A percentile compares a stretch with the other conserved stretches of the same genome.
Evolutionary conservation across 73 alveolate species (phyloP).

Genomic region (Stentor roeselii): DNA sequence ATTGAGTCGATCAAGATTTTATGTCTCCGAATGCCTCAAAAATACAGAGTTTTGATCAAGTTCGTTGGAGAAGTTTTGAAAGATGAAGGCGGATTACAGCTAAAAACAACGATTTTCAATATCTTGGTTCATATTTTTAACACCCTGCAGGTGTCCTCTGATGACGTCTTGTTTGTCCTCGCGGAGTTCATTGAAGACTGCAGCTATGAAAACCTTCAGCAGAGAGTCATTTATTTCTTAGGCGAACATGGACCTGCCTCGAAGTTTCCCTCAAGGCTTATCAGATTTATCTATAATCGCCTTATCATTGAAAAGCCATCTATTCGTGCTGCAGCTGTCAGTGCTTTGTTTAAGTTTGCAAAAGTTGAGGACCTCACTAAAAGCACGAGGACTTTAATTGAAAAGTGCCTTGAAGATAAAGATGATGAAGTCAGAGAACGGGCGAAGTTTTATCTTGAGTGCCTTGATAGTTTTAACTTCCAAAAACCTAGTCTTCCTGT

Average conservation of each 20-base stretch:
- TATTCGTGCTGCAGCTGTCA: slow-evolving; percentile 88
- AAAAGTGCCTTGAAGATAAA: slow-evolving; percentile 74
- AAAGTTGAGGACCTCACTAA: slow-evolving; percentile 64
- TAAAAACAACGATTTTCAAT: slow-evolving; percentile 71
- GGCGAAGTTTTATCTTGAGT: slow-evolving; percentile 63
- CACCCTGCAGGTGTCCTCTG: slow-evolving; percentile 50
- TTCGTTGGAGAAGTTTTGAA: slow-evolving; percentile 75
- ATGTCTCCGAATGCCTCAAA: slow-evolving; percentile 61
- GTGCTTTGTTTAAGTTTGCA: slow-evolving; percentile 84
- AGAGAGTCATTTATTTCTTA: slow-evolving; percentile 69
- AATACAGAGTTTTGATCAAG: slow-evolving; percentile 60
- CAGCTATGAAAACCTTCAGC: slow-evolving; percentile 68
- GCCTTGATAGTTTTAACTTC: slow-evolving; percentile 27
- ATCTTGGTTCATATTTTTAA: slow-evolving; percentile 66
- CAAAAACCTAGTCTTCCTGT: slow-evolving; percentile 7
- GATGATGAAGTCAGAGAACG: slow-evolving; percentile 95
- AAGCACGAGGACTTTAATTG: slow-evolving; percentile 52
- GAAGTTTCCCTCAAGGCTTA: slow-evolving; percentile 62
- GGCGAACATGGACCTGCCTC: slow-evolving; percentile 82
- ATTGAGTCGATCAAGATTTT: slow-evolving; percentile 50
- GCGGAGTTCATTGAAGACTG: slow-evolving; percentile 93
- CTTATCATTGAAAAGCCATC: slow-evolving; percentile 78
- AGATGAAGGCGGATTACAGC: slow-evolving; percentile 70
- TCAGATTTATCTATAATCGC: slow-evolving; percentile 86
- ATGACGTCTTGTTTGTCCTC: slow-evolving; percentile 60